Percentiles rank a stretch among this genome's conserved stretches.
Conservation (phyloP, 1,284 basidiomycete genomes). For the Rhodotorula sp. region DNA sequence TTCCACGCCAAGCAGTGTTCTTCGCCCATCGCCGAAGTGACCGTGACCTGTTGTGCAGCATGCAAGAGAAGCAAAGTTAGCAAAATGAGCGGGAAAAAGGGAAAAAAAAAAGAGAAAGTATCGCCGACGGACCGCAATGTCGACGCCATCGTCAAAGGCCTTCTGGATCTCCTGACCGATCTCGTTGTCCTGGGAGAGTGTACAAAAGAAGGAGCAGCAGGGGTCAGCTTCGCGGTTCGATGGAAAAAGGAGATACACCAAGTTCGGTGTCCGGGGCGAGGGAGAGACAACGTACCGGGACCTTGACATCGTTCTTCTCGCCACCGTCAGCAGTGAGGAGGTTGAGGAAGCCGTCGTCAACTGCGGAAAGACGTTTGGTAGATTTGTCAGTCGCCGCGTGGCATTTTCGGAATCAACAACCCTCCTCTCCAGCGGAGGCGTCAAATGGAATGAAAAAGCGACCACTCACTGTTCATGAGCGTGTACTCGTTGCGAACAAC, state of each 20-base stretch:
- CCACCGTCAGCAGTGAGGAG: constrained; percentile 81
- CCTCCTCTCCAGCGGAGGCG: too few relatives aligned
- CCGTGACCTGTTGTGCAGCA: background rate
- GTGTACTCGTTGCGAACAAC: constrained; percentile 87
- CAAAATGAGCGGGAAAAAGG: background rate
- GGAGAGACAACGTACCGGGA: constrained; percentile 56
- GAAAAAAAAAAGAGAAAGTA: constrained; percentile 51
- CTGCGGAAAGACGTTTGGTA: background rate
- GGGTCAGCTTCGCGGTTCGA: background rate
- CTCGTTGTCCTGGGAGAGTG: constrained; percentile 59
- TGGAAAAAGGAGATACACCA: too few relatives aligned
- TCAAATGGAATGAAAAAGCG: too few relatives aligned
- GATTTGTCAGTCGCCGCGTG: too few relatives aligned
- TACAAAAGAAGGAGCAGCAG: background rate
- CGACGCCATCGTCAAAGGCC: constrained; percentile 83
- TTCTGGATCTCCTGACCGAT: constrained; percentile 71
- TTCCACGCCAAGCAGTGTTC: constrained; percentile 20
- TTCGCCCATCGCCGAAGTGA: constrained; percentile 8
- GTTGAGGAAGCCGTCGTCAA: constrained; percentile 74
- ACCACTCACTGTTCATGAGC: constrained; percentile 61
- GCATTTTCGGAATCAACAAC: too few relatives aligned
- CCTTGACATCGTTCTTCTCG: constrained; percentile 91
- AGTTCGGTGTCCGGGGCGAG: background rate
- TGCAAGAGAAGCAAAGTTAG: too few relatives aligned
- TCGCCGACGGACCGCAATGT: constrained; percentile 68